Evolutionary conservation across 805 yeast species (phyloP), one percentile per base, ranked within the genome.

Genomic region (Myxozyma sirexii): DNA sequence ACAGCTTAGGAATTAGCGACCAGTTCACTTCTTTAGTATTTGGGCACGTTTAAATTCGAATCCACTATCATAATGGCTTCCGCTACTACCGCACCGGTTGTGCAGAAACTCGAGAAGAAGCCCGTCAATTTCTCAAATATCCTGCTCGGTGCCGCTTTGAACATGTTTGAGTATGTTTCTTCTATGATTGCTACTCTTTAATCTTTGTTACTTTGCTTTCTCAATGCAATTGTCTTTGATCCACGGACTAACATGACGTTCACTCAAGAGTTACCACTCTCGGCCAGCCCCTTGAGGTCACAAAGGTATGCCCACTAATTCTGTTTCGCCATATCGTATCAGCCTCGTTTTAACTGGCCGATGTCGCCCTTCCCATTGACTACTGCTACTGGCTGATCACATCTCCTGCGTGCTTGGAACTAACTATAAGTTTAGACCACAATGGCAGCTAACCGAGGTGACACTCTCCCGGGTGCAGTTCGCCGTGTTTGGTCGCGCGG

Each of bases 281-380:
- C 68, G 99, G 99, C 57, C 99, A 94, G 76, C 99, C 99, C 12
- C 79, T 94, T 63, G 99, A 94, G 78, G 99, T 94, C 54, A 80
- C 84, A 71, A 94, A 69, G 71, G 70, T 68, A 49, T 8, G 66
- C n/a, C n/a, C n/a, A n/a, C n/a, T n/a, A n/a, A n/a, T n/a, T n/a
- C n/a, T n/a, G n/a, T n/a, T n/a, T n/a, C n/a, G n/a, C n/a, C n/a
- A n/a, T n/a, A n/a, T n/a, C n/a, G n/a, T n/a, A n/a, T n/a, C n/a
- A n/a, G n/a, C n/a, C n/a, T n/a, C n/a, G n/a, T n/a, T n/a, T n/a
- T n/a, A n/a, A n/a, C n/a, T n/a, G n/a, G n/a, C n/a, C n/a, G n/a
- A n/a, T n/a, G n/a, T n/a, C n/a, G n/a, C n/a, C n/a, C n/a, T n/a
- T 24, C 29, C 43, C 1, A 13, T 48, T 21, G 39, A 24, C 15